Conservation (phyloP, 805 yeast genomes). For the Pichia deserticola region DNA sequence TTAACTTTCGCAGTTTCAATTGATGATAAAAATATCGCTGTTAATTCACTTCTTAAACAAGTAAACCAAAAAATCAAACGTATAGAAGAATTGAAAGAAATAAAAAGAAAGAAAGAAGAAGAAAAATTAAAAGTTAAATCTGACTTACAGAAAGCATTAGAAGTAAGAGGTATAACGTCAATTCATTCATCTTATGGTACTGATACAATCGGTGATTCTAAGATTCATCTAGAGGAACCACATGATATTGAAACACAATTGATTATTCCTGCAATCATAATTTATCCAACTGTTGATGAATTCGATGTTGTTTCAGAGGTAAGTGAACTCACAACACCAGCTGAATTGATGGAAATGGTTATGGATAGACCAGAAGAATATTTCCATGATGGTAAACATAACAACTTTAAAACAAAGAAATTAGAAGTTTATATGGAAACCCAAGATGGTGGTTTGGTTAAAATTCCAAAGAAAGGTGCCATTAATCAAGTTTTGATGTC, state of each 20-base stretch:
- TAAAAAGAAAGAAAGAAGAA: constrained; percentile 24
- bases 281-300: constrained; percentile 79
- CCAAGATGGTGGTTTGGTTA: constrained; percentile 72
- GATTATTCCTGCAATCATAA: constrained; percentile 69
- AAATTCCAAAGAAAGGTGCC: constrained; percentile 71
- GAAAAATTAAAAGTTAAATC: constrained; percentile 35
- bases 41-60: constrained; percentile 38
- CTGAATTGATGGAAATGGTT: constrained; percentile 53
- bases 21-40: constrained; percentile 53
- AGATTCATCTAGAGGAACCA: constrained; percentile 53
- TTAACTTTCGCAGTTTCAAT: constrained; percentile 55
- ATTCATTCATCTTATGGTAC: constrained; percentile 47
- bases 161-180: constrained; percentile 47
- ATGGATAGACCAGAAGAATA: constrained; percentile 62
- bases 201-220: constrained; percentile 46
- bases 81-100: constrained; percentile 23
- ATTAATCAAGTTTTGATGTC: constrained; percentile 57
- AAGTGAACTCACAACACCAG: constrained; percentile 63
- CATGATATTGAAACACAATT: constrained; percentile 69
- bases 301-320: constrained; percentile 74
- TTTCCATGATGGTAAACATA: constrained; percentile 57
- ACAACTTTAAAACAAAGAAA: constrained; percentile 48
- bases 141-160: constrained; percentile 51
- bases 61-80: constrained; percentile 27
- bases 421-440: constrained; percentile 80